Base-by-base conservation (phyloP, 1,139 yeast species). In the Candida sanyaensis region DNA sequence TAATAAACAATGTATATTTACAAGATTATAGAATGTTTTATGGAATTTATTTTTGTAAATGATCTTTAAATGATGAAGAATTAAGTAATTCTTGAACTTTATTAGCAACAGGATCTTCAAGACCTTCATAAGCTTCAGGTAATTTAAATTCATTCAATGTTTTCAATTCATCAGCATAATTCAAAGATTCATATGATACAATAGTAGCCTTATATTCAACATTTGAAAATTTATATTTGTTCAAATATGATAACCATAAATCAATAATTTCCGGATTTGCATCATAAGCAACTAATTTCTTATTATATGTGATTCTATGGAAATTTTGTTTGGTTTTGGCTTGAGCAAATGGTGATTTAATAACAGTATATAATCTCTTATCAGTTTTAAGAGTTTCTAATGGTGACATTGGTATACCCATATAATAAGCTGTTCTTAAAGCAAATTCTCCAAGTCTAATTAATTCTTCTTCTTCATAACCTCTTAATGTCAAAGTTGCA, bases 291-390 rank as follows among this genome's bases (percentile, higher is more conserved):
- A 77, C 77, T 55, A 93, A 73, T 54, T 81, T 69, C 52, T 96
- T 81, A 60, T 86, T 83, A 65, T 82, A 89, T 0, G 98, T 93
- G 46, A 82, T 79, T 71, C 98, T 84, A 71, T 89, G 89, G 71
- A 89, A 93, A 73, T 93, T 93, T 71, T 93, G 97, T 71, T 93
- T 93, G 8, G 96, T 80, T 65, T 92, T 92, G 46, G 98, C 96
- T 63, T 89, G 96, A 31, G 89, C 97, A 65, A 93, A 93, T 1
- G 98, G 98, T 4, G 97, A 86, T 64, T 87, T 82, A 59, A 88
- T 90, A 47, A 93, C 97, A 0, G 99, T 93, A 88, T 96, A 93
- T 57, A 91, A 82, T 55, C 77, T 61, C 58, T 73, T 73, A 68
- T 92, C 95, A 42, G 88, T 82, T 63, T 84, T 86, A 23, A 83